These are phyloP conservation scores for Ascoidea rubescens DNA, from an alignment of 805 yeast genomes.

Conservation along the genomic window DNA sequence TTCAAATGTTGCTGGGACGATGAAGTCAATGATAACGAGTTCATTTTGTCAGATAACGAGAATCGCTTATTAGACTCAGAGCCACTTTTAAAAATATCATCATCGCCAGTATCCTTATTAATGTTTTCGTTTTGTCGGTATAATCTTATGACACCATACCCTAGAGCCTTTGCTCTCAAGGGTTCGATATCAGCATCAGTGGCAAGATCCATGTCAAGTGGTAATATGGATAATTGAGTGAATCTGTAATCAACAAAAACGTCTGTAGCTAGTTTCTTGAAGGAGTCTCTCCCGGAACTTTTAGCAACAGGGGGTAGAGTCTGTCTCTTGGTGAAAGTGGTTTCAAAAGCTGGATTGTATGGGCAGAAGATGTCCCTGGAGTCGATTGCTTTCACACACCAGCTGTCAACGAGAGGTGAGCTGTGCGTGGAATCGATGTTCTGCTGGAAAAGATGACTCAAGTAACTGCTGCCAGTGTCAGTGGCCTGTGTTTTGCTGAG, in stretches of 20 bases:
- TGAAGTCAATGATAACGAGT: constrained; percentile 6
- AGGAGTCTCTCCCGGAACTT: too few species aligned
- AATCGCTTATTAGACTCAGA: constrained; percentile 5
- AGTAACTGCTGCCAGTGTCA: too few species aligned
- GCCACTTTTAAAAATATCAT: not conserved
- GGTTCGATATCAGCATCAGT: constrained; percentile 19
- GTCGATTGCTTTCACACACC: too few species aligned
- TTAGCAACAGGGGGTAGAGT: too few species aligned
- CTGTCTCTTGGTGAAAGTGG: too few species aligned
- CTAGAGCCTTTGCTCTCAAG: constrained; percentile 48
- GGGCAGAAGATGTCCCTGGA: too few species aligned
- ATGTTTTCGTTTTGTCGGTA: constrained; percentile 37
- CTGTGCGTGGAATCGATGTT: too few species aligned
- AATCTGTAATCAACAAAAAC: not conserved
- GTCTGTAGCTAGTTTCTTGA: not conserved
- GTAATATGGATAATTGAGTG: not conserved
- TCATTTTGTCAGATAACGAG: not conserved
- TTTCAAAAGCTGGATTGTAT: too few species aligned
- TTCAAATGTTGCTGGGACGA: not conserved
- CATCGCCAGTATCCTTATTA: constrained; percentile 9
- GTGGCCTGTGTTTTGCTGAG: too few species aligned
- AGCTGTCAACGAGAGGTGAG: too few species aligned
- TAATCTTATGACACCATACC: constrained; percentile 60
- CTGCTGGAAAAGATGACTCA: too few species aligned
- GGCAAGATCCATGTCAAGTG: not conserved